Evolutionary conservation across 75 land plant species (phyloP).

Genomic region (Chamaecyparis obtusa): DNA sequence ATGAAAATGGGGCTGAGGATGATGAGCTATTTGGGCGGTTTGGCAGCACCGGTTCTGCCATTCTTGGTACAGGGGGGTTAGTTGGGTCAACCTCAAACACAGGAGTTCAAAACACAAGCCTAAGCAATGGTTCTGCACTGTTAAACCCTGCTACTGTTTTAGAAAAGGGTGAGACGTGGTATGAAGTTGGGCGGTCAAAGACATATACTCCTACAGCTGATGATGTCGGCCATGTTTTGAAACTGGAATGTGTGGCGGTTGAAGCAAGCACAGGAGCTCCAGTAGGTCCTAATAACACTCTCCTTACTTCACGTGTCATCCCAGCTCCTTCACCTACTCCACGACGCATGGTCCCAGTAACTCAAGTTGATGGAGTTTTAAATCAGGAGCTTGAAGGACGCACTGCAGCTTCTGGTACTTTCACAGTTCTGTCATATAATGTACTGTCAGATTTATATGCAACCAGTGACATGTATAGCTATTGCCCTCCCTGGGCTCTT

Average conservation of each 20-base stretch:
- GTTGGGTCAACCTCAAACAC: conserved; percentile 30
- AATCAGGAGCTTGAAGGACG: conserved; percentile 26
- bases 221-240: conserved; percentile 60
- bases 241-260: conserved; percentile 52
- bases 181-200: conserved; percentile 58
- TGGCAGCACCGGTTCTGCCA: conserved; percentile 41
- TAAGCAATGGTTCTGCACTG: conserved; percentile 63
- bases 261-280: conserved; percentile 30
- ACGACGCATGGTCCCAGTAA: conserved; percentile 57
- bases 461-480: conserved; percentile 46
- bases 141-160: conserved; percentile 34
- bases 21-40: conserved; percentile 76
- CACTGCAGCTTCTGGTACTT: conserved; percentile 41
- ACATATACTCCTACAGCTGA: conserved; percentile 60
- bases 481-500: conserved; percentile 87
- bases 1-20: conserved; percentile 90
- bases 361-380: conserved; percentile 21
- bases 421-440: conserved; percentile 78
- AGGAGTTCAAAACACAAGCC: conserved; percentile 27
- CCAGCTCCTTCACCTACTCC: conserved; percentile 62
- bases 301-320: conserved; percentile 62
- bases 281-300: conserved; percentile 18
- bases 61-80: conserved; percentile 11
- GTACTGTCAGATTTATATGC: conserved; percentile 74
- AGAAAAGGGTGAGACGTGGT: conserved; percentile 51